Evolutionary conservation across 2,329 filamentous ascomycete genomes (phyloP).

Genomic region (Cladobotryum protrusum): DNA sequence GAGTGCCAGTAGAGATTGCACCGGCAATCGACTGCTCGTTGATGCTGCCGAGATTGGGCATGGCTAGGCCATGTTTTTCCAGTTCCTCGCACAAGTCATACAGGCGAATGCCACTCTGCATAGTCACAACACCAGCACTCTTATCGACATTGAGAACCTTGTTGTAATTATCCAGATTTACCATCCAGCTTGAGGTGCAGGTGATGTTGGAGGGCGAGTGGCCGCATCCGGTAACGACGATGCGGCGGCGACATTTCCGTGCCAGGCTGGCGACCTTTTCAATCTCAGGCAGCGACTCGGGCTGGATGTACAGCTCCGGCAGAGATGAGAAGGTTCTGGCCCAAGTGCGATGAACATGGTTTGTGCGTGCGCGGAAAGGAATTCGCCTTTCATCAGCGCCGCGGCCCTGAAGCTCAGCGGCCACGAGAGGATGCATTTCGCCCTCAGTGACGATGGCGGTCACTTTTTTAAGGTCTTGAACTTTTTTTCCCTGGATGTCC

Average conservation of each 20-base stretch:
- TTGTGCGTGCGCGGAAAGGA: conserved; percentile 68
- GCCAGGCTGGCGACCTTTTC: conserved; percentile 79
- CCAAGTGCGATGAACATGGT: conserved; percentile 86
- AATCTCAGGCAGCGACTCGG: conserved; percentile 71
- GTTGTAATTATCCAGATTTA: conserved; percentile 84
- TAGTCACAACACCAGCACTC: conserved; percentile 60
- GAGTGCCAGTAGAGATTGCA: conserved; percentile 86
- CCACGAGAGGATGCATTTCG: conserved; percentile 31
- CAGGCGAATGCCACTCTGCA: conserved; percentile 85
- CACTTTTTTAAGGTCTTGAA: neutral
- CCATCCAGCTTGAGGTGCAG: conserved; percentile 87
- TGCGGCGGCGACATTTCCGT: conserved; percentile 68
- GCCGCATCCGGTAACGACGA: conserved; percentile 82
- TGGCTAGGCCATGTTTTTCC: conserved; percentile 68
- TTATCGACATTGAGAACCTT: conserved; percentile 64
- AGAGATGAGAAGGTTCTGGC: conserved; percentile 84
- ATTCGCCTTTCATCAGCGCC: conserved; percentile 37
- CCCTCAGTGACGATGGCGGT: neutral
- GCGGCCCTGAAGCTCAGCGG: conserved; percentile 26
- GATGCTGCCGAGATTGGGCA: conserved; percentile 92
- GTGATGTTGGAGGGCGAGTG: conserved; percentile 92
- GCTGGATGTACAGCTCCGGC: conserved; percentile 87
- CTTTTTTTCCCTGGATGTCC: neutral
- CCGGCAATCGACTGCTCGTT: conserved; percentile 90
- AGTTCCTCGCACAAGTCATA: conserved; percentile 67